Base-by-base conservation (phyloP, 148 eudicot species). In the Chenopodium berlandieri region DNA sequence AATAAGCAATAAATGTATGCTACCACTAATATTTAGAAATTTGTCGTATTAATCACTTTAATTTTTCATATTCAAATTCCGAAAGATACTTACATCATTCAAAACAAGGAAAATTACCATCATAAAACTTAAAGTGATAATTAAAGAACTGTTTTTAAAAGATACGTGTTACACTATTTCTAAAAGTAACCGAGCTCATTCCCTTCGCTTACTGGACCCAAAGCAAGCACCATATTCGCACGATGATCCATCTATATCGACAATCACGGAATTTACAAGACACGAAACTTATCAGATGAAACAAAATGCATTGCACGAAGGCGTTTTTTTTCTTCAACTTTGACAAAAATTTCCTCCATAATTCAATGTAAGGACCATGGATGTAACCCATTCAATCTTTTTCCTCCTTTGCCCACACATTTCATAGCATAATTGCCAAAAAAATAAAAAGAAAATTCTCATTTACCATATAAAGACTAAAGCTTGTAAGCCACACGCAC, bases 401-500 rank as follows among this genome's bases (percentile, higher is more conserved):
- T 78, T 44, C 63, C 69, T 76, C 60, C 22, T 40, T 32, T 67
- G 34, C 52, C 80, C 62, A 66, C 19, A 75, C 34, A 44, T 19
- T 4, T 11, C 12, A 56, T 14, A 56, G 5, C 62, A 56, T 56
- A 3, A 17, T 54, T 12, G 60, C 60, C 60, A 20, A 25, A 44
- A n/a, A 72, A 10, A 72, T 4, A 10, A 22, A 10, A 37, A 77
- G n/a, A n/a, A 30, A 62, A 73, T 22, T 66, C 74, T 66, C 54
- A 66, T 50, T 65, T 10, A 54, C 81, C 47, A 72, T 47, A 62
- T 40, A 71, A 20, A 70, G 48, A 2, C 19, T 56, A 62, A n/a
- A 74, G 83, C 37, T 50, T 30, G 80, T 77, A 50, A 47, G 9
- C 56, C 72, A 71, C 85, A 83, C 85, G 85, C 81, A 72, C 85